A percentile compares a stretch with the other conserved stretches of the same genome.
These are phyloP conservation scores for Amaranthus hypochondriacus DNA, from an alignment of 148 eudicot species.

Conservation along the genomic window DNA sequence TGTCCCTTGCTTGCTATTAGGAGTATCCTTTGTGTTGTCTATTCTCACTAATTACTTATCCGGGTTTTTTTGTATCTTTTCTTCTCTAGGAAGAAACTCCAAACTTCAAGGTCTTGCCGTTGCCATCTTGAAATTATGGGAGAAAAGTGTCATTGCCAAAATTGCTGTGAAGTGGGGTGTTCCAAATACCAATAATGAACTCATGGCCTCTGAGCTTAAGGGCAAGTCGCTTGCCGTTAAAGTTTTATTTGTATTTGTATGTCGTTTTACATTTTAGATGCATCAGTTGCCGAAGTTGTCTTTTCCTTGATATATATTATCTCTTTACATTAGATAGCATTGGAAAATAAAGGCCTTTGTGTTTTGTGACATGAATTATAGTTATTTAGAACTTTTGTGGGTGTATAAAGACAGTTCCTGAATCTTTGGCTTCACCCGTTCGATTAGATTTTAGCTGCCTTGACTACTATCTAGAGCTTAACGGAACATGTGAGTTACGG, in stretches of 20 bases:
- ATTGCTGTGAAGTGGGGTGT: conserved; percentile 87
- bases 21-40: not conserved
- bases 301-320: conserved; percentile 7
- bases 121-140: conserved; percentile 86
- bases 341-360: not conserved
- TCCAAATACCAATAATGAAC: conserved; percentile 75
- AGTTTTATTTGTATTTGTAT: not conserved
- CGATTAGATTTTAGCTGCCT: too few relatives aligned
- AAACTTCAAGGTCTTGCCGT: conserved; percentile 93
- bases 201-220: conserved; percentile 93
- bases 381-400: too few relatives aligned
- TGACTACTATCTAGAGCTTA: too few relatives aligned
- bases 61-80: not conserved
- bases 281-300: not conserved
- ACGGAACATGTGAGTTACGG: too few relatives aligned
- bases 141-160: conserved; percentile 75
- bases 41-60: not conserved
- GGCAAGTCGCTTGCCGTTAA: conserved; percentile 42
- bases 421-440: too few relatives aligned
- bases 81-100: conserved; percentile 78
- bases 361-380: too few relatives aligned
- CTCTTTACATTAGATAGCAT: not conserved
- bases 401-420: too few relatives aligned
- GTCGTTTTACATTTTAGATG: not conserved
- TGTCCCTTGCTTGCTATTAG: not conserved